Evolutionary conservation across 805 yeast genomes (phyloP).

Genomic region (Yamadazyma nakazawae): DNA sequence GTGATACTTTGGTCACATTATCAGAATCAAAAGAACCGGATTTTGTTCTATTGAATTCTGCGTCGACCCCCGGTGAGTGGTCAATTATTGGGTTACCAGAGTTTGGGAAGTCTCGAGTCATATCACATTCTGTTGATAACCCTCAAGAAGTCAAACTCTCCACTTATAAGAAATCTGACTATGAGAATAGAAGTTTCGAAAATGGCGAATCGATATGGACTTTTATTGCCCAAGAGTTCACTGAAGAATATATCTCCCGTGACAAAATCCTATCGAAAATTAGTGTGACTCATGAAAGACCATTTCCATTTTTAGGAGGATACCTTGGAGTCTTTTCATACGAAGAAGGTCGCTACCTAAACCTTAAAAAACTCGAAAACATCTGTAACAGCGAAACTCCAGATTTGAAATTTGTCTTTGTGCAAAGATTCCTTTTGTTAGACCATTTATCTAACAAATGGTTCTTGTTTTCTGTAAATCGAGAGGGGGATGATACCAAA

Average conservation of each 20-base stretch:
- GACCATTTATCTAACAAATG: conserved; percentile 46
- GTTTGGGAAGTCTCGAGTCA: conserved; percentile 38
- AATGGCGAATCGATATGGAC: conserved; percentile 43
- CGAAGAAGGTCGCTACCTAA: conserved; percentile 69
- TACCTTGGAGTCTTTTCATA: conserved; percentile 81
- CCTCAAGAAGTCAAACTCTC: conserved; percentile 21
- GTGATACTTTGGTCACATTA: conserved; percentile 40
- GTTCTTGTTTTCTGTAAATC: conserved; percentile 52
- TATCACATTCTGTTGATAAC: conserved; percentile 60
- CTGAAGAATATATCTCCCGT: conserved; percentile 29
- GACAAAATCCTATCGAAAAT: conserved; percentile 19
- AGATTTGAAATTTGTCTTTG: conserved; percentile 70
- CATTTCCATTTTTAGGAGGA: conserved; percentile 88
- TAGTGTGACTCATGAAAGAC: conserved; percentile 18
- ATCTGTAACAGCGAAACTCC: conserved; percentile 44
- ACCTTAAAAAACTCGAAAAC: conserved; percentile 30
- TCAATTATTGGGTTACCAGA: conserved; percentile 77
- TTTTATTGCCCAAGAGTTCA: conserved; percentile 49
- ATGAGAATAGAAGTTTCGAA: conserved; percentile 1
- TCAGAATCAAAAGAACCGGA: conserved; percentile 29
- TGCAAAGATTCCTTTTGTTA: conserved; percentile 60
- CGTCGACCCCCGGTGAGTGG: conserved; percentile 84
- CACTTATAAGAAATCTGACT: conserved; percentile 23
- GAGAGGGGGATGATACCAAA: conserved; percentile 25
- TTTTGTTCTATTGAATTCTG: conserved; percentile 68